A percentile compares a stretch with the other conserved stretches of the same genome.
Evolutionary conservation across 2,329 filamentous ascomycete species (phyloP).

Genomic region (Penicillium expansum): DNA sequence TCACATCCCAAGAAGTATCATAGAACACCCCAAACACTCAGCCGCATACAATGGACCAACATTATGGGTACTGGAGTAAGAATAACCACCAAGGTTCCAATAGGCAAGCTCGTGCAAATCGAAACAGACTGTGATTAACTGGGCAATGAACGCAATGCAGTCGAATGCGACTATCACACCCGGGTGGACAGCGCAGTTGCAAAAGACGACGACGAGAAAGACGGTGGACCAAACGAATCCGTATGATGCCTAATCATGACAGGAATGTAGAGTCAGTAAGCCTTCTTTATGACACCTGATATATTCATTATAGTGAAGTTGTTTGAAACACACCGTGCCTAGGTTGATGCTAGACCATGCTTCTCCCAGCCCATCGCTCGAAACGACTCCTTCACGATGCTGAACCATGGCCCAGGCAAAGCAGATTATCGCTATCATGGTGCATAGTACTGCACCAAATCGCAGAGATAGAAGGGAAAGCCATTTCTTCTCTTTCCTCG

Average conservation of each 20-base stretch:
- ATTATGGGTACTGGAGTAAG: neutral
- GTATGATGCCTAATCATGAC: conserved; percentile 6
- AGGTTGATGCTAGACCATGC: conserved; percentile 10
- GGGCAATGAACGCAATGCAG: conserved; percentile 9
- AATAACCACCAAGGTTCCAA: conserved; percentile 13
- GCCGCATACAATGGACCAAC: conserved; percentile 8
- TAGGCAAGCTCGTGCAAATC: conserved; percentile 10
- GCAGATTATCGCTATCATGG: conserved; percentile 13
- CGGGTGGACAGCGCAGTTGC: conserved; percentile 15
- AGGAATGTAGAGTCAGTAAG: neutral
- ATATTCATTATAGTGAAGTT: too few relatives aligned
- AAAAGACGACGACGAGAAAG: conserved; percentile 18
- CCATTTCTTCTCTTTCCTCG: conserved; percentile 14
- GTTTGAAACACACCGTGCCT: conserved; percentile 5
- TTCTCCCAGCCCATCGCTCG: conserved; percentile 13
- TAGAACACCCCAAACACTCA: conserved; percentile 13
- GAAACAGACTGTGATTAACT: conserved; percentile 11
- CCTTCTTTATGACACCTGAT: neutral
- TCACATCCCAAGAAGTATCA: conserved; percentile 17
- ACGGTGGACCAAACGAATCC: conserved; percentile 17
- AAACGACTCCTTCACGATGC: conserved; percentile 10
- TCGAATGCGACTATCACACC: conserved; percentile 14
- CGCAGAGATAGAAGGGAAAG: conserved; percentile 14
- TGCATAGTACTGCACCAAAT: conserved; percentile 9
- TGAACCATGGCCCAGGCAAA: conserved; percentile 17